Base-by-base conservation (phyloP, 345 rosid genomes). In the Corymbia maculata region DNA sequence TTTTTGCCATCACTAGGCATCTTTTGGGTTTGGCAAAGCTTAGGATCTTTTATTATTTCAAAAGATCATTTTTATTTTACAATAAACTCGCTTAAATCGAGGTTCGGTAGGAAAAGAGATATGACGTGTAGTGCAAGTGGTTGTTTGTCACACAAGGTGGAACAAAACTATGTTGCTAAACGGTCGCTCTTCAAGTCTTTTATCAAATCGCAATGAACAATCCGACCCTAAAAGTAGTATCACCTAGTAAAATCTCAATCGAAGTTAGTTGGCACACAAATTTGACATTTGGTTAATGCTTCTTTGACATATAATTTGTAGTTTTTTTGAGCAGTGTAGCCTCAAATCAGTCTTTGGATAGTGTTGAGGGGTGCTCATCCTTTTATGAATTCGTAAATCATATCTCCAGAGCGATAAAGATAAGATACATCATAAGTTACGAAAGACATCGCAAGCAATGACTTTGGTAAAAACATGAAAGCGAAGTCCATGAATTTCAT, bases 291-390 rank as follows among this genome's bases (percentile, higher is more conserved):
- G 9, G 1, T 55, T 55, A 21, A 19, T 21, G 59, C 9, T 55
- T 55, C 19, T 19, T 53, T 53, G 0, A 21, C 1, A 21, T 11
- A 55, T 11, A 55, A 12, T 55, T 55, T 55, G 61, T 8, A 55
- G 5, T 55, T 55, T 21, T 55, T 1, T 36, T 55, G 22, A 55
- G 61, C 0, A 22, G 0, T 16, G 55, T 55, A 55, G 6, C 2
- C 12, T 55, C 22, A 26, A 55, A 55, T 21, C 19, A 8, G 11
- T 1, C 28, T 55, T 55, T 55, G 28, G 61, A 22, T 22, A 55
- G 5, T 2, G 0, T 55, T 21, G 61, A 9, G 12, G 8, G 12
- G 12, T 55, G 61, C 28, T 4, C 21, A 55, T 55, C 21, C 28
- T 55, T 55, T 55, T 9, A 2, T 22, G 61, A 22, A 55, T 55